These are phyloP conservation scores for Calonectria hongkongensis DNA, from an alignment of 2,329 filamentous ascomycete genomes.

Conservation along the genomic window DNA sequence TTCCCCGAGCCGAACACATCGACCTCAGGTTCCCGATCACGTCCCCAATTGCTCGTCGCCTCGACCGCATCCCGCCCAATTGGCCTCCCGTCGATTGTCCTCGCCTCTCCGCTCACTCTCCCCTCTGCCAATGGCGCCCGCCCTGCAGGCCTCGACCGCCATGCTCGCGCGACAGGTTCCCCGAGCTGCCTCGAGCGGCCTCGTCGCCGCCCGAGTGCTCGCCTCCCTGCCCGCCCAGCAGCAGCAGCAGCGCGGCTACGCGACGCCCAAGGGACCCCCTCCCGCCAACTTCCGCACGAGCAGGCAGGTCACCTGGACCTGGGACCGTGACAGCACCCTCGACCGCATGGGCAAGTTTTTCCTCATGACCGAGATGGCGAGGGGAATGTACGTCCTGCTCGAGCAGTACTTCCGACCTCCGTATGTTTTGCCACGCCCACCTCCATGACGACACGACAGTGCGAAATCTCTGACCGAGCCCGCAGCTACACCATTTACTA, in stretches of 20 bases:
- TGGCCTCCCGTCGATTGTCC: slow-evolving; percentile 55
- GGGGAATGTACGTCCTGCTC: slow-evolving; percentile 97
- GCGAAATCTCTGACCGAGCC: slow-evolving; percentile 40
- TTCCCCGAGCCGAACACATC: slow-evolving; percentile 55
- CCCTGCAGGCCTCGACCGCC: slow-evolving; percentile 56
- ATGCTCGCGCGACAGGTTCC: slow-evolving; percentile 61
- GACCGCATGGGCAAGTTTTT: slow-evolving; percentile 96
- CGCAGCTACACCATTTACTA: slow-evolving; percentile 97
- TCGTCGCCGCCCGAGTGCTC: slow-evolving; percentile 49
- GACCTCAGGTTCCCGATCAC: slow-evolving; percentile 47
- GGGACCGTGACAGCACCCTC: slow-evolving; percentile 84
- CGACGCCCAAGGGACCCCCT: slow-evolving; percentile 85
- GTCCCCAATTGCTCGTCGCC: slow-evolving; percentile 54
- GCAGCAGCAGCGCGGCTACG: slow-evolving; percentile 67
- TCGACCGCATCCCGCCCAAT: slow-evolving; percentile 48
- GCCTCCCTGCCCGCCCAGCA: slow-evolving; percentile 38
- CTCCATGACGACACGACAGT: not conserved
- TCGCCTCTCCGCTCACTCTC: slow-evolving; percentile 43
- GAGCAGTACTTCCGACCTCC: slow-evolving; percentile 99
- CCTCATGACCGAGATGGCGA: slow-evolving; percentile 94
- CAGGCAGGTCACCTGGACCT: slow-evolving; percentile 85
- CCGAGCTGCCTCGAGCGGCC: slow-evolving; percentile 48
- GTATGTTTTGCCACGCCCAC: slow-evolving; percentile 77
- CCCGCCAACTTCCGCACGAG: slow-evolving; percentile 87
- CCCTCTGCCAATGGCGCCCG: slow-evolving; percentile 58